A percentile compares a stretch with the other conserved stretches of the same genome.
Conservation (phyloP, 2,329 filamentous ascomycete genomes). For the Clarireedia paspali region DNA sequence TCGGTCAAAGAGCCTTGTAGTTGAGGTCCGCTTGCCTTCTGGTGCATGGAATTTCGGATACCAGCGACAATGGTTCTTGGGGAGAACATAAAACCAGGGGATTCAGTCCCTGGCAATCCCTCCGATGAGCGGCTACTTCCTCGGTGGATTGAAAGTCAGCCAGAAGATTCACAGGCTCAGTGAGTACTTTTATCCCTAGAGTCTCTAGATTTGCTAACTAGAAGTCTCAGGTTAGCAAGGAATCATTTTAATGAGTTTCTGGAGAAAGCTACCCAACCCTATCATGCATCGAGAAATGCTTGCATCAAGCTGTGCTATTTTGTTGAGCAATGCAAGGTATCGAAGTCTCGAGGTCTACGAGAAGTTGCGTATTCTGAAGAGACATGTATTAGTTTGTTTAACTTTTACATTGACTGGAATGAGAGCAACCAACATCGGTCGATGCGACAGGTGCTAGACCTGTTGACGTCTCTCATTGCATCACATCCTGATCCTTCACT, state of each 20-base stretch:
- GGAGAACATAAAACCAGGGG: not conserved
- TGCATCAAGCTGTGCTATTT: slow-evolving; percentile 56
- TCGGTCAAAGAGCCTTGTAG: no score
- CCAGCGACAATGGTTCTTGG: not conserved
- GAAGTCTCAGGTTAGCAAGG: slow-evolving; percentile 15
- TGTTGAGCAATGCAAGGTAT: slow-evolving; percentile 50
- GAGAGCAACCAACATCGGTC: slow-evolving; percentile 57
- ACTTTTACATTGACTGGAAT: slow-evolving; percentile 60
- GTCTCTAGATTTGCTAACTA: not conserved
- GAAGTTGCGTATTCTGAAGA: slow-evolving; percentile 44
- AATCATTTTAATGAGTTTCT: slow-evolving; percentile 20
- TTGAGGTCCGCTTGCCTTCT: no score
- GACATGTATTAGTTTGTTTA: slow-evolving; percentile 44
- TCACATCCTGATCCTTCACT: slow-evolving; percentile 39
- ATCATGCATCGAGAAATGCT: slow-evolving; percentile 47
- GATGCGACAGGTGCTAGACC: slow-evolving; percentile 54
- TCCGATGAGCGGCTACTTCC: slow-evolving; percentile 22
- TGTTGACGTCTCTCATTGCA: slow-evolving; percentile 43
- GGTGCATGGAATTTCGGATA: not conserved
- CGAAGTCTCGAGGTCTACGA: slow-evolving; percentile 35
- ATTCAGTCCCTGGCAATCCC: not conserved
- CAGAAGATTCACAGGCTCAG: slow-evolving; percentile 30
- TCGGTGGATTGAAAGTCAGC: slow-evolving; percentile 38
- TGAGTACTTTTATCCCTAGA: slow-evolving; percentile 23
- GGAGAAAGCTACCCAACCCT: slow-evolving; percentile 36